Percentiles rank a stretch among this genome's conserved stretches.
Evolutionary conservation across 495 filamentous ascomycete species (phyloP).

Genomic region (Geoglossum glabrum): DNA sequence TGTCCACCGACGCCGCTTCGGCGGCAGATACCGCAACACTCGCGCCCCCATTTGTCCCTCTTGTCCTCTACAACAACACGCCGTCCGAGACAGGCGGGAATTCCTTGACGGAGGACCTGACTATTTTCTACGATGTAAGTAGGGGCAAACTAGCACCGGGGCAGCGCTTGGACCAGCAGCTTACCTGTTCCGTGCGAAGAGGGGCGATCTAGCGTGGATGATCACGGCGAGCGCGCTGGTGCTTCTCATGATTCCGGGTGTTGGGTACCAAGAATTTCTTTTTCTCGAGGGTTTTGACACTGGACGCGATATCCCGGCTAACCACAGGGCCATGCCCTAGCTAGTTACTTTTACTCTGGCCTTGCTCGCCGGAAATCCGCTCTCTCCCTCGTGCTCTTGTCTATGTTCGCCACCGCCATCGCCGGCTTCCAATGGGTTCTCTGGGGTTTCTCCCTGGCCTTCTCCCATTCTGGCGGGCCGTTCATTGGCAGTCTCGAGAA

Average conservation of each 20-base stretch:
- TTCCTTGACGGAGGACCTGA: conserved; percentile 52
- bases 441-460: conserved; percentile 24
- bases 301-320: no score
- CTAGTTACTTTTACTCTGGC: conserved; percentile 3
- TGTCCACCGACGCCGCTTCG: no score
- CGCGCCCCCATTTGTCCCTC: no score
- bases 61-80: conserved; percentile 53
- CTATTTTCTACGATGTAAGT: conserved; percentile 63
- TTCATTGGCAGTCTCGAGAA: conserved; percentile 23
- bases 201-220: conserved; percentile 86
- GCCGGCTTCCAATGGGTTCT: conserved; percentile 23
- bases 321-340: no score
- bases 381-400: background rate
- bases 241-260: conserved; percentile 93
- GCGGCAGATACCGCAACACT: no score
- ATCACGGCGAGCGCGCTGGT: conserved; percentile 75
- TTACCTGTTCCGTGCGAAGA: conserved; percentile 24
- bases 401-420: background rate
- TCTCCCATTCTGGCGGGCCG: conserved; percentile 17
- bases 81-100: conserved; percentile 43
- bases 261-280: conserved; percentile 34
- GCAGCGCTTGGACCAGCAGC: background rate
- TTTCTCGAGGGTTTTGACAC: background rate
- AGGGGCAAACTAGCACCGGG: background rate
- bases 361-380: conserved; percentile 4